A percentile compares a stretch with the other conserved stretches of the same genome.
Evolutionary conservation across 768 basidiomycete genomes (phyloP).

Genomic region (Chiua virens): DNA sequence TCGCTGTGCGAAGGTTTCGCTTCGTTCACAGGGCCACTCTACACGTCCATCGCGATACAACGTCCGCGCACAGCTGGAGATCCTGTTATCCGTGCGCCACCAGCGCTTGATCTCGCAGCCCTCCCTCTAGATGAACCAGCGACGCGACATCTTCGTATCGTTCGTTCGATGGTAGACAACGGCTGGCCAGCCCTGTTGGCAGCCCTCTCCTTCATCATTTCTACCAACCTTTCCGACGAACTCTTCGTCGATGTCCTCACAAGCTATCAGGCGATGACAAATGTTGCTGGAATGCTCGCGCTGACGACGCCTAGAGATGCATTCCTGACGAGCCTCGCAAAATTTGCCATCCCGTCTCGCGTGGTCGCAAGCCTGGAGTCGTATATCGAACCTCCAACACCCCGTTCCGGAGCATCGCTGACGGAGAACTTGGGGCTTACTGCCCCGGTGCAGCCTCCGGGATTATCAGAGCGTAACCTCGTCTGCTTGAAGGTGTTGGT

Average conservation of each 20-base stretch:
- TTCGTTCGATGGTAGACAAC: conserved; percentile 77
- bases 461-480: conserved; percentile 85
- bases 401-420: conserved; percentile 55
- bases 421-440: conserved; percentile 71
- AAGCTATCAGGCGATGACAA: conserved; percentile 81
- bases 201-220: conserved; percentile 83
- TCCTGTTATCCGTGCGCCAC: conserved; percentile 66
- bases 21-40: conserved; percentile 71
- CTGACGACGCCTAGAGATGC: conserved; percentile 89
- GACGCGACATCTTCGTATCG: conserved; percentile 58
- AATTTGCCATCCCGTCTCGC: conserved; percentile 86
- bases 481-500: conserved; percentile 87
- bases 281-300: conserved; percentile 86
- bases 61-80: conserved; percentile 62
- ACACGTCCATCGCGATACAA: conserved; percentile 68
- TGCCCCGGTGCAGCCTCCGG: conserved; percentile 55
- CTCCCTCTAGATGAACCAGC: conserved; percentile 54
- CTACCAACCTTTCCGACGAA: conserved; percentile 88
- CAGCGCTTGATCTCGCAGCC: conserved; percentile 61
- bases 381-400: conserved; percentile 52
- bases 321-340: conserved; percentile 86
- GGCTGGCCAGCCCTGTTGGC: conserved; percentile 95
- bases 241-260: conserved; percentile 86
- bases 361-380: conserved; percentile 85
- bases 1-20: conserved; percentile 87